phyloP scores from a whole-genome alignment of 805 yeast genomes.

The Kazachstania kunashirensis region DNA sequence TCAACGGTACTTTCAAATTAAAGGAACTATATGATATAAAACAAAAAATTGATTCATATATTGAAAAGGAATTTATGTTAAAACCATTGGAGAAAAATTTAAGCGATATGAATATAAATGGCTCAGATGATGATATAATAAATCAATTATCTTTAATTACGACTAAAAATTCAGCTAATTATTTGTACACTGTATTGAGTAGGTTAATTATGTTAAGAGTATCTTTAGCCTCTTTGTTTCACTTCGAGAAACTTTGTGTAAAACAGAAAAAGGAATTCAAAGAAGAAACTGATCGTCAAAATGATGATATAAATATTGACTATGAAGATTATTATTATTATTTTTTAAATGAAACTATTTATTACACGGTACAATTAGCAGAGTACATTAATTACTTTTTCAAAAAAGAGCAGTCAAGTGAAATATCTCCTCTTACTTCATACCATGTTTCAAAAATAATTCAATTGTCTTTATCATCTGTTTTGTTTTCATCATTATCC shows the following conservation, averaged over 20 bases:
- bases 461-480: conserved; percentile 21
- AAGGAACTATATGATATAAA: conserved; percentile 12
- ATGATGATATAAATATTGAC: not conserved
- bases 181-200: conserved; percentile 21
- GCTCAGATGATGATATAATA: conserved; percentile 2
- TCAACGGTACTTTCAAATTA: conserved; percentile 9
- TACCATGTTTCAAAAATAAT: conserved; percentile 20
- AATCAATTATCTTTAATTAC: conserved; percentile 6
- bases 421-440: conserved; percentile 14
- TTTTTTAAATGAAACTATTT: conserved; percentile 12
- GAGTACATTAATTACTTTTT: conserved; percentile 16
- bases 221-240: conserved; percentile 20
- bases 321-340: conserved; percentile 13
- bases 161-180: conserved; percentile 10
- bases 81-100: not conserved
- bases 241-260: conserved; percentile 17
- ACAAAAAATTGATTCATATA: conserved; percentile 10
- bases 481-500: conserved; percentile 17
- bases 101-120: not conserved
- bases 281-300: not conserved
- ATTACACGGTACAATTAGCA: conserved; percentile 1
- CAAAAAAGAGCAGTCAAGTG: conserved; percentile 10
- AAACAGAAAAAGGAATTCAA: not conserved
- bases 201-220: conserved; percentile 19
- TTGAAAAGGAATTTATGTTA: conserved; percentile 11